Base-by-base conservation (phyloP, 176 grass and related monocot species). In the Chloris gayana region DNA sequence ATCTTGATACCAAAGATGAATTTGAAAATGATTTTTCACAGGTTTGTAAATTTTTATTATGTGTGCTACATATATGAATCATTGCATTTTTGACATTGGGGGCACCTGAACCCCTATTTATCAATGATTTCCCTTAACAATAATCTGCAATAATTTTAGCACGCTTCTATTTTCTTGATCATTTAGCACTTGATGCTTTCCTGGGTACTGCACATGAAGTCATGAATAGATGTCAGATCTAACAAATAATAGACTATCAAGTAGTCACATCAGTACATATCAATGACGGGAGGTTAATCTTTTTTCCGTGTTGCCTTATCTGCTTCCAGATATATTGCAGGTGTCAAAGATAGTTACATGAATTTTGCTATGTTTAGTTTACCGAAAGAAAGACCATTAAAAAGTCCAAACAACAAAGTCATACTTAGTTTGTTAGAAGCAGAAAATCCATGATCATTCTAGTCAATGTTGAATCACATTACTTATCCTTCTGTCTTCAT, bases 401-500 rank as follows among this genome's bases (percentile, higher is more conserved):
- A 58, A 58, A 58, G 54, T 25, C 45, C 70, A 65, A 75, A 38
- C 54, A 57, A 67, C 45, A 51, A 79, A 67, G 14, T 7, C 46
- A 21, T 1, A 6, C 19, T 31, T 31, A 51, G 70, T 31, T 61
- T 61, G n/a, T n/a, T 4, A 37, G 11, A 72, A 79, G 24, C 46
- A 38, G 32, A 72, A 59, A 29, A 46, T 58, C 25, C 26, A 32
- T 4, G 14, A 24, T 42, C 21, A 33, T 46, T 54, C n/a, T 2
- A 57, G 64, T 26, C 63, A 38, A 29, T 74, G 4, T 5, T 79
- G 18, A 21, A 44, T 22, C 17, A 19, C 22, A 46, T 27, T 6
- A 58, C 63, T 41, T 75, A 62, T 67, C 70, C 33, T 68, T 70
- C 42, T 6, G 70, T 19, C 58, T 92, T n/a, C n/a, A n/a, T n/a